These are phyloP conservation scores for Elongisporangium prolatum DNA, from an alignment of 352 stramenopile genomes.

Conservation along the genomic window DNA sequence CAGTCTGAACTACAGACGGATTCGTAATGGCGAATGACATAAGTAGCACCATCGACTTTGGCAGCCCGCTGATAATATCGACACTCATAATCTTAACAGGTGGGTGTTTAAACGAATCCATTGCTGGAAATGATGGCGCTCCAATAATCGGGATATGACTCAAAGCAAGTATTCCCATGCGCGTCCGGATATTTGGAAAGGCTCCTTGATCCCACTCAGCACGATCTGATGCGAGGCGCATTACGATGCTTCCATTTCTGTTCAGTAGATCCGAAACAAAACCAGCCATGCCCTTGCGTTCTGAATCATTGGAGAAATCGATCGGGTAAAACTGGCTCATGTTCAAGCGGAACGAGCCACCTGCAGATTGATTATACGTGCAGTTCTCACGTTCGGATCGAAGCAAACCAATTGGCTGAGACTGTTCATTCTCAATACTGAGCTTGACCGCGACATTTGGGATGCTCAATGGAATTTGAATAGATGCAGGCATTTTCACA, in stretches of 20 bases:
- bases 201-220: conserved; percentile 34
- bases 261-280: conserved; percentile 64
- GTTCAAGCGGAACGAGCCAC: conserved; percentile 61
- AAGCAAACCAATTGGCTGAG: conserved; percentile 37
- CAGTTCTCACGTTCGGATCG: conserved; percentile 48
- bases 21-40: conserved; percentile 75
- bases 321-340: conserved; percentile 71
- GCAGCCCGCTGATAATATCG: conserved; percentile 54
- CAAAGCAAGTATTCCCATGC: conserved; percentile 70
- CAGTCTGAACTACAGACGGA: conserved; percentile 61
- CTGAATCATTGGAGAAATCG: conserved; percentile 27
- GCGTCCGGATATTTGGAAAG: conserved; percentile 61
- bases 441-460: conserved; percentile 59
- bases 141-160: conserved; percentile 55
- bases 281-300: conserved; percentile 39
- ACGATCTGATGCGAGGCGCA: conserved; percentile 37
- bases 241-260: conserved; percentile 49
- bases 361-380: conserved; percentile 54
- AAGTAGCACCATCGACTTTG: conserved; percentile 42
- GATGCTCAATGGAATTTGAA: conserved; percentile 63
- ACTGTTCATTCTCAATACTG: conserved; percentile 36
- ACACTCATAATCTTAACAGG: conserved; percentile 57
- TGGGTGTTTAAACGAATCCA: conserved; percentile 65
- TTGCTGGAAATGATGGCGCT: conserved; percentile 44
- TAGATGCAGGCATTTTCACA: conserved; percentile 68